A percentile compares a stretch with the other conserved stretches of the same genome.
These are phyloP conservation scores for Solanum lignicaule DNA, from an alignment of 257 asterid genomes.

Conservation along the genomic window DNA sequence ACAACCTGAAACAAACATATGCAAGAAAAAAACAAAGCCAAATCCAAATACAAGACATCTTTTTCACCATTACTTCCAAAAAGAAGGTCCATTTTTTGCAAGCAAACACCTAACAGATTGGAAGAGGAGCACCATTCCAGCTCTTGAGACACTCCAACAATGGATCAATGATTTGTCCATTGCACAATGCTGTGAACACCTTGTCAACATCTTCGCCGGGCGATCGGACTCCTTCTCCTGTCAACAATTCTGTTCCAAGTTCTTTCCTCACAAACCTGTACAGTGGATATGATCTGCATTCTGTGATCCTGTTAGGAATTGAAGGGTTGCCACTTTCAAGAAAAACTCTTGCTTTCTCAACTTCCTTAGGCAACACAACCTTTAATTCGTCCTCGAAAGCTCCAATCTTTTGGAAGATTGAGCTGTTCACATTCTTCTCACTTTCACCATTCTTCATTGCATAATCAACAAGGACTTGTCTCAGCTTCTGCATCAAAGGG, in stretches of 20 bases:
- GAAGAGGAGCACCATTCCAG: conserved; percentile 80
- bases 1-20: background rate
- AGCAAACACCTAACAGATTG: conserved; percentile 33
- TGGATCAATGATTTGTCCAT: conserved; percentile 54
- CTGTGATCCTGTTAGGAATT: conserved; percentile 39
- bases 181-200: conserved; percentile 64
- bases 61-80: background rate
- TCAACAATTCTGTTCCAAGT: conserved; percentile 32
- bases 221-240: conserved; percentile 54
- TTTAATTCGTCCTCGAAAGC: conserved; percentile 33
- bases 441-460: conserved; percentile 30
- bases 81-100: background rate
- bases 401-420: conserved; percentile 34
- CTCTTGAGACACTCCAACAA: conserved; percentile 52
- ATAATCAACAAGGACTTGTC: conserved; percentile 36
- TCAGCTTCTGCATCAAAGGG: conserved; percentile 32
- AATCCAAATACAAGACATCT: background rate
- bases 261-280: conserved; percentile 62
- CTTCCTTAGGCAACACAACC: conserved; percentile 28
- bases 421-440: conserved; percentile 24
- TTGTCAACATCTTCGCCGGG: conserved; percentile 79
- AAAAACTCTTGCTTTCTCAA: conserved; percentile 37
- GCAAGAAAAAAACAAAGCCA: background rate
- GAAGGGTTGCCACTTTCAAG: conserved; percentile 58
- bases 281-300: conserved; percentile 74